Conservation (phyloP, 2,329 filamentous ascomycete species). For the Whalleya microplaca region DNA sequence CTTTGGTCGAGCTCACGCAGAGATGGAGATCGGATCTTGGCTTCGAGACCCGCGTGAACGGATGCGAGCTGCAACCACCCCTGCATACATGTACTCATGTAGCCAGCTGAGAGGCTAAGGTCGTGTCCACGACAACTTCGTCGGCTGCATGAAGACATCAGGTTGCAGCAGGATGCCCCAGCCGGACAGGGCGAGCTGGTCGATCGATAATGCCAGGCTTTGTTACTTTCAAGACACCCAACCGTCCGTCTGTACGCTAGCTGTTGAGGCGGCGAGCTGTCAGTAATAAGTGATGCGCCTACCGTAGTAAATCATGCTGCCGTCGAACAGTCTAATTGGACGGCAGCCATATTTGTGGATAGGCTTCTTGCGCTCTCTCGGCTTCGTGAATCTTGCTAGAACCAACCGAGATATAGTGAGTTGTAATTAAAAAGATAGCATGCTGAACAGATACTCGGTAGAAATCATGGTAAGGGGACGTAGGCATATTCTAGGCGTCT, state of each 20-base stretch:
- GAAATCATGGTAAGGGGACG: not conserved
- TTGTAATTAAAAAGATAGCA: not conserved
- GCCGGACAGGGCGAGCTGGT: not conserved
- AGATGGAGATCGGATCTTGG: conserved; percentile 1
- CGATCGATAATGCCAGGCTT: not conserved
- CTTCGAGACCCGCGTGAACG: not conserved
- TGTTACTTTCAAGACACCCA: not conserved
- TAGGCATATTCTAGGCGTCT: not conserved
- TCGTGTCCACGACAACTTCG: not conserved
- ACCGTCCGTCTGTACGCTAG: not conserved
- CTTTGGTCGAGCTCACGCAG: not conserved
- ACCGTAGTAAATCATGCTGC: conserved; percentile 6
- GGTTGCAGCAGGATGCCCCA: not conserved
- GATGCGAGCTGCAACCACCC: not conserved
- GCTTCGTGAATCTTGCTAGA: not conserved
- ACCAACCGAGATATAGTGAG: not conserved
- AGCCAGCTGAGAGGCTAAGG: not conserved
- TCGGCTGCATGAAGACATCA: not conserved
- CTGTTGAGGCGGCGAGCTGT: conserved; percentile 7
- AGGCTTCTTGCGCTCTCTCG: not conserved
- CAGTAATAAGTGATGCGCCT: not conserved
- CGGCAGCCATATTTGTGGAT: not conserved
- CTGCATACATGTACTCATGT: not conserved
- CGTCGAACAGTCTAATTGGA: not conserved
- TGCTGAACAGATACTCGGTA: conserved; percentile 2